Percentiles rank a stretch among this genome's conserved stretches.
Conservation (phyloP, 371 early-diverging fungal species). For the Actinomortierella wolfii region DNA sequence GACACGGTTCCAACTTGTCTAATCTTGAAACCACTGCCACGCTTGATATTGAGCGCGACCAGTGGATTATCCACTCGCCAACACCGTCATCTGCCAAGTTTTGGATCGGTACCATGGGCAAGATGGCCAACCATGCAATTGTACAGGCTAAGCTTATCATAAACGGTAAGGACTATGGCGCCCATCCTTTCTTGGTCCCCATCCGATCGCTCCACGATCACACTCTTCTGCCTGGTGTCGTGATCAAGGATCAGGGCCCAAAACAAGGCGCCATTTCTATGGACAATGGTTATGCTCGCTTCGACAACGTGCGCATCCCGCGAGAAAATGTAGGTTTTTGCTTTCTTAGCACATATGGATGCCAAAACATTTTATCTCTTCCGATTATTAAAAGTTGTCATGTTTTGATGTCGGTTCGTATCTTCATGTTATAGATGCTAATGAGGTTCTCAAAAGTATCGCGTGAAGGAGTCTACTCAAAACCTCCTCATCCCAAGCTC, state of each 20-base stretch:
- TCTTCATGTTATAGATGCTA: constrained; percentile 71
- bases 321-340: constrained; percentile 56
- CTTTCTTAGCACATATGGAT: background rate
- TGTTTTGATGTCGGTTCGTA: background rate
- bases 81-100: constrained; percentile 72
- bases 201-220: constrained; percentile 81
- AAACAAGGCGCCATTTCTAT: constrained; percentile 84
- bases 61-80: constrained; percentile 80
- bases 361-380: background rate
- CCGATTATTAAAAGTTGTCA: background rate
- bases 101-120: constrained; percentile 89
- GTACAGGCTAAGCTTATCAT: constrained; percentile 89
- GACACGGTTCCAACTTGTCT: constrained; percentile 63
- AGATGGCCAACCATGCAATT: constrained; percentile 77
- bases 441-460: constrained; percentile 79
- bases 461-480: constrained; percentile 66
- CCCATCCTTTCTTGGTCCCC: constrained; percentile 89
- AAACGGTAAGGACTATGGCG: constrained; percentile 79
- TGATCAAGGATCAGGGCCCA: constrained; percentile 90
- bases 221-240: constrained; percentile 78
- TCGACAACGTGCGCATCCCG: constrained; percentile 80
- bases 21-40: constrained; percentile 87
- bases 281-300: constrained; percentile 83
- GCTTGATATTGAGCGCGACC: constrained; percentile 67
- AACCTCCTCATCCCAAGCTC: constrained; percentile 75